phyloP scores from a whole-genome alignment of 2,329 filamentous ascomycete genomes.

The Ophiostoma tasmaniense region DNA sequence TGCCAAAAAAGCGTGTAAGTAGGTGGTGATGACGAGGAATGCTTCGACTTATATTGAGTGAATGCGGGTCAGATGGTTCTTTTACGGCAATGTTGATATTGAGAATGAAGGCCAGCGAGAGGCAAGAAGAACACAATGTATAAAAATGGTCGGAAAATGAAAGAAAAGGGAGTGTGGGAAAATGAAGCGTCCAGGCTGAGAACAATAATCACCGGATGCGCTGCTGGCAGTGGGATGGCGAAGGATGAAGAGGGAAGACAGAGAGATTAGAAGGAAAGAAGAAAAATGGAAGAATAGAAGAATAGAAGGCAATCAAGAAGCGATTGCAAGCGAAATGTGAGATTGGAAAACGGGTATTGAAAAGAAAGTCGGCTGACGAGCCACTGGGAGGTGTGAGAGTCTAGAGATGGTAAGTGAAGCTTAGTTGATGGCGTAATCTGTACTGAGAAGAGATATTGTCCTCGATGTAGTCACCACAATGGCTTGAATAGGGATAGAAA shows the following conservation, averaged over 20 bases:
- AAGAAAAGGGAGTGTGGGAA: background rate
- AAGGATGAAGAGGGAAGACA: background rate
- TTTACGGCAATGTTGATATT: background rate
- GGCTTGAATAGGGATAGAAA: background rate
- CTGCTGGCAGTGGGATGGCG: background rate
- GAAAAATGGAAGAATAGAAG: background rate
- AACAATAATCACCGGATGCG: background rate
- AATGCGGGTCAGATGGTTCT: background rate
- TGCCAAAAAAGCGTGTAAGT: background rate
- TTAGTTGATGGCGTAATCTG: background rate
- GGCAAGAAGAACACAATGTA: background rate
- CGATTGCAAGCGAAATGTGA: background rate
- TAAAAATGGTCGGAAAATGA: background rate
- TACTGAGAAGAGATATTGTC: background rate
- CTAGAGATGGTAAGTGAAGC: background rate
- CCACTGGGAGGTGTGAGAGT: background rate
- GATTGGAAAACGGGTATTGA: background rate
- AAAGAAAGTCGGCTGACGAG: background rate
- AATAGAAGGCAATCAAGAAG: background rate
- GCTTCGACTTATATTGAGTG: constrained; percentile 1
- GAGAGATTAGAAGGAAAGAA: background rate
- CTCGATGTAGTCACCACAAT: background rate
- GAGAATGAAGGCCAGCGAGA: background rate
- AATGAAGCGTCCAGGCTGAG: background rate
- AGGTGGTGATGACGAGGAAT: background rate